Evolutionary conservation across 441 rosid genomes (phyloP).

Genomic region (Adansonia grandidieri): DNA sequence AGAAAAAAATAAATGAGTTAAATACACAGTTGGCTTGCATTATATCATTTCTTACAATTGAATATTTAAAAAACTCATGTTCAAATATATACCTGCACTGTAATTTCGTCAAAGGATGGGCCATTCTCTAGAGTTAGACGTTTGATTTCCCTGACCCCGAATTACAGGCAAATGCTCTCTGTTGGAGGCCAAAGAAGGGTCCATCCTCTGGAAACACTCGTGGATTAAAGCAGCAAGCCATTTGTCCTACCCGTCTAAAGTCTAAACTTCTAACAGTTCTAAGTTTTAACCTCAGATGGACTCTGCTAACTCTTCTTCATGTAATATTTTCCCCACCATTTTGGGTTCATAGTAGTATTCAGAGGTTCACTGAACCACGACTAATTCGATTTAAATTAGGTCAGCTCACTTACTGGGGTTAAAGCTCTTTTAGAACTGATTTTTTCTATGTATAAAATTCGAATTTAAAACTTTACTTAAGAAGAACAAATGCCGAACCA

Average conservation of each 20-base stretch:
- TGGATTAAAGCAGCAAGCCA: not conserved
- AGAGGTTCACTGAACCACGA: too few species aligned
- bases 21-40: too few species aligned
- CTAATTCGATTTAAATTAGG: too few species aligned
- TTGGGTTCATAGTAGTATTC: not conserved
- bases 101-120: too few species aligned
- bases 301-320: not conserved
- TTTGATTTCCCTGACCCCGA: not conserved
- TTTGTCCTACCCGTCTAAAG: not conserved
- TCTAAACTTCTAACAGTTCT: not conserved
- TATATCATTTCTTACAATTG: too few species aligned
- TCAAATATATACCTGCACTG: too few species aligned
- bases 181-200: not conserved
- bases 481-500: too few species aligned
- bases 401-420: too few species aligned
- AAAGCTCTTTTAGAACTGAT: too few species aligned
- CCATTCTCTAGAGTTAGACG: not conserved
- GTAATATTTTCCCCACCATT: not conserved
- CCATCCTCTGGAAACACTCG: not conserved
- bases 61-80: too few species aligned
- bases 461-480: not conserved
- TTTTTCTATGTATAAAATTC: too few species aligned
- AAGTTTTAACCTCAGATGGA: not conserved
- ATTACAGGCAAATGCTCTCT: not conserved
- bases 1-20: too few species aligned